Evolutionary conservation across 495 filamentous ascomycete genomes (phyloP).

Genomic region (Hyphodiscus hymeniophilus): DNA sequence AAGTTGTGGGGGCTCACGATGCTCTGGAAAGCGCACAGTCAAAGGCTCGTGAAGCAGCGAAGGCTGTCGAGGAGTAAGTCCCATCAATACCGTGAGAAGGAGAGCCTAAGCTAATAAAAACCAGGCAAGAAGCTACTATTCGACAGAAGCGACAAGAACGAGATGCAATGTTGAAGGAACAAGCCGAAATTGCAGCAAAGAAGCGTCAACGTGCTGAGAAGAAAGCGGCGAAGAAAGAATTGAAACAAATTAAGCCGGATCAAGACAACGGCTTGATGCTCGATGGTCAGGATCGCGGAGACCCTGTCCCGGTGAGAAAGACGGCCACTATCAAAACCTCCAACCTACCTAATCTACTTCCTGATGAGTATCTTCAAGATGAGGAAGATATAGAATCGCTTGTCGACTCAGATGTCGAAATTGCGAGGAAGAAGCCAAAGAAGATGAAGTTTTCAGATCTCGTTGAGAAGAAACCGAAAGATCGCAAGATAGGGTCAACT

Average conservation of each 20-base stretch:
- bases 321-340: neutral
- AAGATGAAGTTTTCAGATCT: conserved; percentile 19
- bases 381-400: neutral
- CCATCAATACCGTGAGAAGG: neutral
- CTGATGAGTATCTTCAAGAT: conserved; percentile 20
- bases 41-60: conserved; percentile 12
- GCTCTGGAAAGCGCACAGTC: conserved; percentile 8
- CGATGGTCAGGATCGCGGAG: neutral
- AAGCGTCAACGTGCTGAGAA: conserved; percentile 8
- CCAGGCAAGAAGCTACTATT: conserved; percentile 12
- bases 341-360: conserved; percentile 16
- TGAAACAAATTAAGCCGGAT: neutral
- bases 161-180: conserved; percentile 13
- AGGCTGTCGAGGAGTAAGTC: conserved; percentile 15
- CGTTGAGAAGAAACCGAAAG: conserved; percentile 18
- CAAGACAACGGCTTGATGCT: no score
- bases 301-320: neutral
- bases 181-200: conserved; percentile 9
- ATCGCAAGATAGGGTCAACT: conserved; percentile 16
- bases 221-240: neutral
- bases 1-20: conserved; percentile 14
- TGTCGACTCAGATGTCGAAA: neutral
- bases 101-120: neutral
- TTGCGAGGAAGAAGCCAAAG: conserved; percentile 4
- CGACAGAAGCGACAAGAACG: conserved; percentile 20